Base-by-base conservation (phyloP, 768 basidiomycete species). In the Lentinus tigrinus region DNA sequence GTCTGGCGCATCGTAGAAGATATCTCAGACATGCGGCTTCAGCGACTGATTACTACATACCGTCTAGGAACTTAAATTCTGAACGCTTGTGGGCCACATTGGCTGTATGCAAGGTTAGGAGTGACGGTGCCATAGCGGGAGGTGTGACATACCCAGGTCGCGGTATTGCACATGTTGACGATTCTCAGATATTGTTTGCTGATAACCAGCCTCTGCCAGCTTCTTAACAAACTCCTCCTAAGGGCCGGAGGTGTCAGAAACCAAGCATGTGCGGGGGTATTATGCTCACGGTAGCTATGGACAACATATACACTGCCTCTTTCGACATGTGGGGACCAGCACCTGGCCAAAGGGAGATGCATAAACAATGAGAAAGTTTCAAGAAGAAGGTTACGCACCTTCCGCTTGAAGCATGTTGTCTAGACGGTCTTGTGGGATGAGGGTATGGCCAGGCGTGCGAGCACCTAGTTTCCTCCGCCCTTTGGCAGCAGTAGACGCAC, bases 201-300 rank as follows among this genome's bases (percentile, higher is more conserved):
- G 79, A 57, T 88, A 83, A 13, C 87, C 89, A 24, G 86, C 85
- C 69, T 83, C 82, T 17, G 84, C 79, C 67, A 93, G 77, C 48
- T 85, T 81, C 71, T 90, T 89, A 54, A 94, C 82, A 69, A 93
- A 94, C 67, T 93, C 89, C 74, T 95, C 92, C 93, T 95, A 67
- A 10, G 46, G 0, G 19, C 24, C 19, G n/a, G 34, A 43, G 21
- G 43, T 17, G 37, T 42, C 16, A 52, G 44, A 0, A 23, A 13
- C 17, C 13, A 26, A 5, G 14, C 28, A 34, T 34, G 38, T 46
- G 43, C 34, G 44, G 52, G 43, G 52, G 52, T 47, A 53, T 19
- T 67, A 24, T 14, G 69, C 75, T 62, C 54, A 93, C 93, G 38
- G 92, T 87, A 47, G 91, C 91, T 58, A 88, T 74, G 10, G 90